Conservation (phyloP, 768 basidiomycete genomes). For the Gloeophyllum trabeum region DNA sequence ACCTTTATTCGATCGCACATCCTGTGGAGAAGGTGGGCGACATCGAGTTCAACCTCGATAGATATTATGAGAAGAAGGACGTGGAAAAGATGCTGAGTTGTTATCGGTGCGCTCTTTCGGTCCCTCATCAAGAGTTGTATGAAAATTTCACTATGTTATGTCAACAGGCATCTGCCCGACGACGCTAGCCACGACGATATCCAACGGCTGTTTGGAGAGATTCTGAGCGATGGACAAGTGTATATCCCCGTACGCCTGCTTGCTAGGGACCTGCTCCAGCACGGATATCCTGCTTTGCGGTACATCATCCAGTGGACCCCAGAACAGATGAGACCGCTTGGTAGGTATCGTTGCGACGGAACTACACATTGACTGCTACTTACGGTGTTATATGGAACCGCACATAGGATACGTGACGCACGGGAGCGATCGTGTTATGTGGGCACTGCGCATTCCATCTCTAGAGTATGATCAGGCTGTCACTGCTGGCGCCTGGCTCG, state of each 20-base stretch:
- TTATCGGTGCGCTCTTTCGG: background rate
- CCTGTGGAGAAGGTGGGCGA: slow-evolving; percentile 38
- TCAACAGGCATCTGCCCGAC: slow-evolving; percentile 19
- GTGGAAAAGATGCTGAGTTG: slow-evolving; percentile 28
- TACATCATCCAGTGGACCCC: slow-evolving; percentile 67
- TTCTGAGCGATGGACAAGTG: slow-evolving; percentile 53
- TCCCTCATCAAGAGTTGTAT: too few species aligned
- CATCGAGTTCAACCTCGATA: slow-evolving; percentile 41
- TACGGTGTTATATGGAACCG: background rate
- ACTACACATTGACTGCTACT: background rate
- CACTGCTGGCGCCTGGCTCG: slow-evolving; percentile 45
- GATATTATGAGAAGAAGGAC: slow-evolving; percentile 46
- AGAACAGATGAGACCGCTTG: slow-evolving; percentile 40
- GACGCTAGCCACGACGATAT: slow-evolving; percentile 31
- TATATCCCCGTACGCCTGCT: slow-evolving; percentile 57
- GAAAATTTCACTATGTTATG: too few species aligned
- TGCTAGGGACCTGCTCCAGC: slow-evolving; percentile 41
- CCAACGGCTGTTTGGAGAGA: slow-evolving; percentile 40
- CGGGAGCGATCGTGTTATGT: slow-evolving; percentile 49
- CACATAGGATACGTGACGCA: slow-evolving; percentile 58
- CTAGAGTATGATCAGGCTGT: slow-evolving; percentile 32
- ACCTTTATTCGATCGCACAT: slow-evolving; percentile 63
- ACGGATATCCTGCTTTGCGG: slow-evolving; percentile 52
- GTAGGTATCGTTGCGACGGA: slow-evolving; percentile 20
- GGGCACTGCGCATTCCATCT: slow-evolving; percentile 44